phyloP scores from a whole-genome alignment of 2,329 filamentous ascomycete genomes.

The Exophiala aquamarina region DNA sequence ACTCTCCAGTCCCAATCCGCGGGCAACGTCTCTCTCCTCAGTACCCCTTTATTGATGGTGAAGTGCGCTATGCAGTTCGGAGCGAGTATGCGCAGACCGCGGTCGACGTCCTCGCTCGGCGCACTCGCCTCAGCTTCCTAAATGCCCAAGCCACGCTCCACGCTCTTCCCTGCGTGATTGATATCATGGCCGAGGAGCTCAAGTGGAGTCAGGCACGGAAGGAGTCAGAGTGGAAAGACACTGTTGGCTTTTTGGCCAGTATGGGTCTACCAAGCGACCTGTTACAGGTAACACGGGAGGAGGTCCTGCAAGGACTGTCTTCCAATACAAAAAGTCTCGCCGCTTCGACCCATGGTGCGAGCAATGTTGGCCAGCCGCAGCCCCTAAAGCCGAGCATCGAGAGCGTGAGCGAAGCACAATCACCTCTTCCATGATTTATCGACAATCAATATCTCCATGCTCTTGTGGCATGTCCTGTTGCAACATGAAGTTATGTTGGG shows the following conservation, averaged over 20 bases:
- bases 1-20: slow-evolving; percentile 71
- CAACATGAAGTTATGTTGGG: too few species aligned
- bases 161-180: slow-evolving; percentile 79
- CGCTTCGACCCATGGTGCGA: slow-evolving; percentile 8
- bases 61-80: slow-evolving; percentile 81
- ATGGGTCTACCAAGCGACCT: slow-evolving; percentile 63
- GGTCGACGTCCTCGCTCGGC: slow-evolving; percentile 80
- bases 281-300: slow-evolving; percentile 54
- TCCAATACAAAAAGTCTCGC: slow-evolving; percentile 3
- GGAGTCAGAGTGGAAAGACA: slow-evolving; percentile 77
- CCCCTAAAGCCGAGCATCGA: neutral
- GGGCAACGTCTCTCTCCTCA: slow-evolving; percentile 78
- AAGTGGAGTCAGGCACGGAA: slow-evolving; percentile 72
- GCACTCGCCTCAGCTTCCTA: slow-evolving; percentile 83
- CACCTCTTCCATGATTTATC: neutral
- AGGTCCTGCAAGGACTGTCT: slow-evolving; percentile 42
- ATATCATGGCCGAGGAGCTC: slow-evolving; percentile 83
- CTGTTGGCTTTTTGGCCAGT: slow-evolving; percentile 56
- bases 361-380: slow-evolving; percentile 1
- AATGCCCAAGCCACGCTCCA: slow-evolving; percentile 89
- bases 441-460: too few species aligned
- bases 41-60: slow-evolving; percentile 90
- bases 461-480: too few species aligned
- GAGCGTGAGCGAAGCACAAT: neutral
- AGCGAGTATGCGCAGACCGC: slow-evolving; percentile 92